Base-by-base conservation (phyloP, 1,139 yeast species). In the Meyerozyma sp. region DNA sequence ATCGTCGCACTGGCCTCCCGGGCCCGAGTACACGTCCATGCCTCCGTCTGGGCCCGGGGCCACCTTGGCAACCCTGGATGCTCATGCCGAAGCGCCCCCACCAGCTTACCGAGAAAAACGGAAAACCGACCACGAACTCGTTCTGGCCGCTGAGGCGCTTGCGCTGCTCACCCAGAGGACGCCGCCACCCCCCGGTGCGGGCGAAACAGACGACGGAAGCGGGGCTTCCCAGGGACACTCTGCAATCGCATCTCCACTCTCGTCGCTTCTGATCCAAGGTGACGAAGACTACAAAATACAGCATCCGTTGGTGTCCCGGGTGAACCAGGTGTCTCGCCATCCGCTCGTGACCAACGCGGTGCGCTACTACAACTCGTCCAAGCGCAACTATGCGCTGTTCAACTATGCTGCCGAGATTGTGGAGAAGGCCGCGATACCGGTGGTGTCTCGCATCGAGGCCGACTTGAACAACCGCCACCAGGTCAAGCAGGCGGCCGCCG, bases 351-450 rank as follows among this genome's bases (percentile, higher is more conserved):
- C 77, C 40, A 70, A 79, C 49, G 86, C 86, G 2, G 81, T 79
- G 32, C 73, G 70, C 47, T 82, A 77, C 44, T 81, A 81, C 58
- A 82, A 81, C 53, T 63, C 69, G 27, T 72, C 81, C 34, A 81
- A 80, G 53, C 54, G 75, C 42, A 74, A 73, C 45, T 75, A 73
- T 47, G 77, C 81, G 4, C 78, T 83, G 6, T 79, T 82, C 57
- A 79, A 77, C 55, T 81, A 80, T 56, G 84, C 86, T 32, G 87
- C 87, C 2, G 86, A 77, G 39, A 75, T 79, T 49, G 78, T 82
- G 28, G 88, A 82, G 57, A 71, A 76, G 45, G 84, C 82, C 1
- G 82, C 85, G 4, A 59, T 72, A 32, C 84, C 84, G 1, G 75
- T 79, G 42, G 82, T 79, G 13, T 71, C 62, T 48, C 73, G 70